A percentile compares a stretch with the other conserved stretches of the same genome.
These are phyloP conservation scores for Diaporthe helianthi DNA, from an alignment of 2,329 filamentous ascomycete species.

Conservation along the genomic window DNA sequence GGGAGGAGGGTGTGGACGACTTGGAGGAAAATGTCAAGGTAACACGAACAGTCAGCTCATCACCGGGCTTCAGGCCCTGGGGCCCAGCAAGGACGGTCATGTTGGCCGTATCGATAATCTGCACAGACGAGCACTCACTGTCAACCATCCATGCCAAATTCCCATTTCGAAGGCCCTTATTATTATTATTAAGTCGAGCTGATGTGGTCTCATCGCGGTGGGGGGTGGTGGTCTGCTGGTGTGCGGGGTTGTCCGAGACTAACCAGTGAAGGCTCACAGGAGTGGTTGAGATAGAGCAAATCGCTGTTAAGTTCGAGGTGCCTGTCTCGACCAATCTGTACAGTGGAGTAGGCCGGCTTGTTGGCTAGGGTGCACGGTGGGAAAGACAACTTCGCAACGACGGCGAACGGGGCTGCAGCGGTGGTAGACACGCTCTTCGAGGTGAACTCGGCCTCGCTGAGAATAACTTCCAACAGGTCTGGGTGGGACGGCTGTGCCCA, in stretches of 20 bases:
- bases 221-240: no score
- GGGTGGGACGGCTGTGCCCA: constrained; percentile 69
- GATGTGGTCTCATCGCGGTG: no score
- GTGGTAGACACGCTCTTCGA: constrained; percentile 66
- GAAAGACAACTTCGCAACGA: constrained; percentile 71
- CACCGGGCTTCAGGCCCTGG: constrained; percentile 59
- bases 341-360: constrained; percentile 68
- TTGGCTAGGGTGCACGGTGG: constrained; percentile 65
- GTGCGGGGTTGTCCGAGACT: no score
- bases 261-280: constrained; percentile 70
- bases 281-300: constrained; percentile 72
- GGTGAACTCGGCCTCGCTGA: constrained; percentile 61
- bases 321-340: constrained; percentile 62
- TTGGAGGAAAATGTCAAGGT: not conserved
- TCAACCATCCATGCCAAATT: no score
- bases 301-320: constrained; percentile 72
- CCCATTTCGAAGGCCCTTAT: no score
- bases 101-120: constrained; percentile 68
- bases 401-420: constrained; percentile 64
- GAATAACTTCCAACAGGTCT: constrained; percentile 62
- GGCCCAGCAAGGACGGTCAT: constrained; percentile 65
- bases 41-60: constrained; percentile 63
- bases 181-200: no score
- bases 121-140: not conserved
- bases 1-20: not conserved